These are phyloP conservation scores for Jamesozyma hellenica DNA, from an alignment of 805 yeast genomes.

Conservation along the genomic window DNA sequence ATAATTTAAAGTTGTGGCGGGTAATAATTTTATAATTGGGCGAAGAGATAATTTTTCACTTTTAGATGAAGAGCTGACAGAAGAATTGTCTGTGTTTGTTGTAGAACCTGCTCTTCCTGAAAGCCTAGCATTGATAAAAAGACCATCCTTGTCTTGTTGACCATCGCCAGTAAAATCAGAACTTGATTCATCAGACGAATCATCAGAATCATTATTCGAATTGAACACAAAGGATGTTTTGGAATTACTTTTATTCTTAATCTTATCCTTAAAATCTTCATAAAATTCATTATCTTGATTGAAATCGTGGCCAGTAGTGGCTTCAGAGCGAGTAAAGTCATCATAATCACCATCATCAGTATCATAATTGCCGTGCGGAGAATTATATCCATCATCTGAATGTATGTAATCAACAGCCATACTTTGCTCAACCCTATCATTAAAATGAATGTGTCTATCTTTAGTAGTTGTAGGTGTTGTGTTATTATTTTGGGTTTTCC, in stretches of 20 bases:
- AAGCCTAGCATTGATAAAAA: constrained; percentile 27
- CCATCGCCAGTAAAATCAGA: constrained; percentile 9
- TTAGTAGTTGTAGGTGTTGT: constrained; percentile 5
- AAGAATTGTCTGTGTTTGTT: constrained; percentile 17
- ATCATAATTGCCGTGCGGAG: constrained; percentile 9
- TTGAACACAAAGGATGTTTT: constrained; percentile 1
- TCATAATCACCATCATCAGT: constrained; percentile 8
- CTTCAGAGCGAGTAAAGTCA: no score
- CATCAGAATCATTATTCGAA: constrained; percentile 5
- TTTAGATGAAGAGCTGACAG: constrained; percentile 13
- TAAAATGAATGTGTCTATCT: constrained; percentile 74
- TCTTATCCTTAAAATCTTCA: background rate
- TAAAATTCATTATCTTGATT: constrained; percentile 19
- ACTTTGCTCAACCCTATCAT: constrained; percentile 91
- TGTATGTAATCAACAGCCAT: constrained; percentile 45
- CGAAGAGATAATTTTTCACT: constrained; percentile 11
- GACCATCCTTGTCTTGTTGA: constrained; percentile 27
- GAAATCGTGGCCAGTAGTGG: no score
- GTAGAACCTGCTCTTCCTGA: constrained; percentile 25
- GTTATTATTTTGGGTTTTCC: constrained; percentile 1
- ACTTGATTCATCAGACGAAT: constrained; percentile 7
- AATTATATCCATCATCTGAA: constrained; percentile 6
- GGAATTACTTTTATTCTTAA: background rate
- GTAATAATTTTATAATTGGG: constrained; percentile 66
- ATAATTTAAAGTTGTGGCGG: constrained; percentile 77